Base-by-base conservation (phyloP, 176 grass and related monocot species). In the Oryza glumipatula region DNA sequence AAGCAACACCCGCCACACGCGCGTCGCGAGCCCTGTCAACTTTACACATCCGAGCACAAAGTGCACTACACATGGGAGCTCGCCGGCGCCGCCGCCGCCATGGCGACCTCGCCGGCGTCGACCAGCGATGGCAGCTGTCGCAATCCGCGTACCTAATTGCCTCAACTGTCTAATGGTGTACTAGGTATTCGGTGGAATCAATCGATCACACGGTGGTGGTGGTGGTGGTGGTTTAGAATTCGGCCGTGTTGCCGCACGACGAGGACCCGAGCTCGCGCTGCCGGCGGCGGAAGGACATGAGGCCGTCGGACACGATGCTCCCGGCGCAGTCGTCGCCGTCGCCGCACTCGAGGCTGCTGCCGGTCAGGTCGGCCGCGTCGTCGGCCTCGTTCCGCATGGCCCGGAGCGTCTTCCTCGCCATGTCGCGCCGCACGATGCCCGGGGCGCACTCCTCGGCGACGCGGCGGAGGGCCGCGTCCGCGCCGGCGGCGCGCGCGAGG, bases 221-320 rank as follows among this genome's bases (percentile, higher is more conserved):
- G 43, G 8, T 51, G 48, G 48, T 44, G 43, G 43, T 52, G 49
- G 15, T 15, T 90, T 86, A 96, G 85, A 99, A 99, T 76, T 94
- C 90, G 86, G 89, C 26, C 0, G 93, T 88, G 74, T 84, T 91
- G 68, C 69, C 73, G 79, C 83, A 67, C 3, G 84, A 85, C 23
- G 67, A 87, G 11, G 10, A 58, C 4, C 74, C 82, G 35, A 88
- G 69, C 54, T 92, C 88, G 22, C 74, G 88, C 68, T 83, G 41
- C 84, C 84, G 83, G 13, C 88, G 87, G 19, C 85, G 93, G 83
- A 96, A 99, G 17, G 91, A 91, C 76, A 95, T 88, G 76, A 99
- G 86, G 19, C 97, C 91, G 49, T 96, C 89, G 0, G 97, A 99
- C 6, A 96, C 90, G 39, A 92, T 87, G 51, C 88, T 94, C 7